Evolutionary conservation across 441 rosid species (phyloP).

Genomic region (Syzygium malaccense): DNA sequence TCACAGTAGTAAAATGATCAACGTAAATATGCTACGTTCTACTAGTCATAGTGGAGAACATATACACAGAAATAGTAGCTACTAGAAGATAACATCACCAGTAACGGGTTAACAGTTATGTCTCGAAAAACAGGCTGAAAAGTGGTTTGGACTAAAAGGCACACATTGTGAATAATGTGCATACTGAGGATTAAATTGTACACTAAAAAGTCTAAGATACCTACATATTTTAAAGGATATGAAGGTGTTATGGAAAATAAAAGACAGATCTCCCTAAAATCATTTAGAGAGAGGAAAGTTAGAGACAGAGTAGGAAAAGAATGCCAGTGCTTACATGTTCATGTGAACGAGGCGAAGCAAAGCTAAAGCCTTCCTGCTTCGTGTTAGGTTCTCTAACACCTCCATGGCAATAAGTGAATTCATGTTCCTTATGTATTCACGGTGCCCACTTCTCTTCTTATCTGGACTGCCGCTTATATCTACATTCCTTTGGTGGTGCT

Average conservation of each 20-base stretch:
- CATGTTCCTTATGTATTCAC: conserved; percentile 22
- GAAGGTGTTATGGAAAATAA: background rate
- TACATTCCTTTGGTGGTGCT: conserved; percentile 19
- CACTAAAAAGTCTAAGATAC: background rate
- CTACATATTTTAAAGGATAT: background rate
- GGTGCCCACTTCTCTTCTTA: conserved; percentile 20
- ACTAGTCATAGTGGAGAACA: background rate
- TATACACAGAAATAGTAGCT: background rate
- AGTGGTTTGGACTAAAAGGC: background rate
- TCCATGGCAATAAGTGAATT: conserved; percentile 40
- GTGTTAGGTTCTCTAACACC: conserved; percentile 34
- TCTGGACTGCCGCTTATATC: conserved; percentile 17
- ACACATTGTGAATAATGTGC: background rate
- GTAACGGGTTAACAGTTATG: background rate
- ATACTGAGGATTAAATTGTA: background rate
- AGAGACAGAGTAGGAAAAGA: conserved; percentile 6
- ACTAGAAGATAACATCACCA: background rate
- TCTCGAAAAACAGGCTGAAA: background rate
- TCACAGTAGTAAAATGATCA: background rate
- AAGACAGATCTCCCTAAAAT: background rate
- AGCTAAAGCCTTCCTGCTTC: conserved; percentile 36
- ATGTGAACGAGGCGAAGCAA: conserved; percentile 43
- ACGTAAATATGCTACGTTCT: background rate
- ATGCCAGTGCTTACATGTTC: conserved; percentile 35
- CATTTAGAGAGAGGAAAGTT: background rate